Base-by-base conservation (phyloP, 768 basidiomycete genomes). In the Rhizopogon rudus region DNA sequence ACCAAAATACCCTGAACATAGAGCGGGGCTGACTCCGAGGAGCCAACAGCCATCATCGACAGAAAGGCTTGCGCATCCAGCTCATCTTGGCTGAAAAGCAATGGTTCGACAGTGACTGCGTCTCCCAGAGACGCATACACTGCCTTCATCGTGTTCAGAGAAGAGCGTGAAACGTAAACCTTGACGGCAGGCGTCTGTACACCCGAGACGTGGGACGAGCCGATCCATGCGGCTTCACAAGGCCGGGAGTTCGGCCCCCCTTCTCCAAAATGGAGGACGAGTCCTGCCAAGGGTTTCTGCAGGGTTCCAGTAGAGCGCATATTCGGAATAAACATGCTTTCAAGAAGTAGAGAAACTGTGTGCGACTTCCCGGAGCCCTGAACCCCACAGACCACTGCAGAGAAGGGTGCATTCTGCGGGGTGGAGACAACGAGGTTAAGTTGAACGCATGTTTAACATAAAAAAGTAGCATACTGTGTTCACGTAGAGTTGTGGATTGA, bases 301-400 rank as follows among this genome's bases (percentile, higher is more conserved):
- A 85, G 65, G 0, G 64, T 65, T 0, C 88, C 88, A 16, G 82
- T 78, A 0, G 75, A 60, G 2, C 74, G 61, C 54, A 77, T 76
- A 13, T 72, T 68, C 0, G 83, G 59, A n/a, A 89, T 78, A 7
- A 89, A 71, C 82, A 88, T 86, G 56, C 75, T 84, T 63, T 90
- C 88, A 0, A 90, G 63, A 5, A 90, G 72, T 0, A 84, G 79
- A 0, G 87, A 82, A 2, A 87, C 80, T 0, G 85, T 87, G 50
- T 90, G 87, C 0, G 86, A 88, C 61, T 90, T 89, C 8, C 87
- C 87, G 0, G 87, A 84, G 0, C 88, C 86, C 71, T 89, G 88
- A 0, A 88, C 87, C 0, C 87, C 87, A 51, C 87, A 90, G 3
- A 89, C 78, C n/a, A 89, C 62, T 0, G 87, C 83, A 0, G 88